These are phyloP conservation scores for Backusella luteola DNA, from an alignment of 192 early-diverging fungal species.

Conservation along the genomic window DNA sequence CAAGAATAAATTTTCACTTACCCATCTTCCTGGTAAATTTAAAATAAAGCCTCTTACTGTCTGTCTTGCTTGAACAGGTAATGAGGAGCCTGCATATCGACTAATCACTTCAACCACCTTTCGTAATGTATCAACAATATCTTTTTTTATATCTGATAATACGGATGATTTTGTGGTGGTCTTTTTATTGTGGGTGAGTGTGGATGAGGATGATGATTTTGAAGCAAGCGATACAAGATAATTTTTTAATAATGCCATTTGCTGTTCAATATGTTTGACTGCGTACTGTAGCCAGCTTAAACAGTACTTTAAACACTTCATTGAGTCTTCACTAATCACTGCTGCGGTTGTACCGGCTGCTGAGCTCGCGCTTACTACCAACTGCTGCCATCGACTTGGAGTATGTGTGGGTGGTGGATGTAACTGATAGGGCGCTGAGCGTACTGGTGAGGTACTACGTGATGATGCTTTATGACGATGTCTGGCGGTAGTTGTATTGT, in stretches of 20 bases:
- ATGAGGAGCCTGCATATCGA: constrained; percentile 80
- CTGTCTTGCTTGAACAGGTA: constrained; percentile 77
- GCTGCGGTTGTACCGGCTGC: constrained; percentile 68
- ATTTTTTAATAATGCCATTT: constrained; percentile 59
- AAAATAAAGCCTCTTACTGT: constrained; percentile 87
- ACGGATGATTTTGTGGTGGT: constrained; percentile 38
- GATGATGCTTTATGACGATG: constrained; percentile 9
- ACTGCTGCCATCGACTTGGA: constrained; percentile 52
- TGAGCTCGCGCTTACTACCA: constrained; percentile 57
- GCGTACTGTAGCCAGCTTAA: constrained; percentile 87
- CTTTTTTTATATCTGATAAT: constrained; percentile 52
- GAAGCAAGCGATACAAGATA: constrained; percentile 51
- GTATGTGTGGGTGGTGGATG: not conserved
- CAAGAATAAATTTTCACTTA: constrained; percentile 1
- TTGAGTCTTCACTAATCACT: constrained; percentile 85
- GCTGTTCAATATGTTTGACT: constrained; percentile 64
- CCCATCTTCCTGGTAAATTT: constrained; percentile 80
- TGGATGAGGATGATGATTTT: not conserved
- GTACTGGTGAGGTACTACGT: constrained; percentile 18
- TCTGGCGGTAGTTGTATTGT: not conserved
- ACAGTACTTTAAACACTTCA: constrained; percentile 87
- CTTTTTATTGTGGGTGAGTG: not conserved
- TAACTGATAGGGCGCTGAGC: constrained; percentile 22
- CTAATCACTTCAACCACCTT: constrained; percentile 86
- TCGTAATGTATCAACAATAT: constrained; percentile 80